Evolutionary conservation across 2,329 filamentous ascomycete genomes (phyloP).

Genomic region (Triangularia verruculosa): DNA sequence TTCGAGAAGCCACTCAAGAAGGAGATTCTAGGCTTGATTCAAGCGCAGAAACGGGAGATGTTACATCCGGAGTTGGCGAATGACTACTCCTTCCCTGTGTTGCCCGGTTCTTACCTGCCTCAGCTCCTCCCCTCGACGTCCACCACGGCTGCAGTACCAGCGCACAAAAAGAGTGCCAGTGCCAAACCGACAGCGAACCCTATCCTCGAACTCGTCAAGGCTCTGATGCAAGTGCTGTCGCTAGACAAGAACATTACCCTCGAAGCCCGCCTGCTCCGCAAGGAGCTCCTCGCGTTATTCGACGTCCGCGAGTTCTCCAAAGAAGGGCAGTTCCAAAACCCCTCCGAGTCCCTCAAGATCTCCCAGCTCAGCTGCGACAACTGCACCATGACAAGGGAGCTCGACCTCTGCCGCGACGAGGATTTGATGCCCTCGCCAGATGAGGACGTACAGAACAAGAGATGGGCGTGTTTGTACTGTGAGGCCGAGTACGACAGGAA

Average conservation of each 20-base stretch:
- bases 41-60: constrained; percentile 82
- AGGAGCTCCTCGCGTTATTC: constrained; percentile 84
- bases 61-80: constrained; percentile 81
- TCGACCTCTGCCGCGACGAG: constrained; percentile 90
- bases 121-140: constrained; percentile 32
- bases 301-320: constrained; percentile 91
- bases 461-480: constrained; percentile 78
- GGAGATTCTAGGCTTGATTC: constrained; percentile 77
- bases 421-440: constrained; percentile 62
- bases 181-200: constrained; percentile 57
- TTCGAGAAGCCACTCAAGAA: constrained; percentile 91
- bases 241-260: constrained; percentile 88
- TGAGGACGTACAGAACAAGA: constrained; percentile 28
- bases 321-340: constrained; percentile 85
- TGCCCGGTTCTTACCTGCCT: constrained; percentile 69
- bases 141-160: constrained; percentile 9
- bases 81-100: constrained; percentile 80
- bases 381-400: constrained; percentile 83
- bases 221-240: constrained; percentile 85
- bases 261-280: constrained; percentile 82
- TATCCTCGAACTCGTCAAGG: constrained; percentile 86
- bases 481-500: constrained; percentile 72
- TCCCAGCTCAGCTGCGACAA: constrained; percentile 79
- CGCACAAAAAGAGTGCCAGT: constrained; percentile 12
- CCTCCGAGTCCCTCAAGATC: constrained; percentile 70